phyloP scores from a whole-genome alignment of 495 filamentous ascomycete genomes.

The Tricharina praecox region DNA sequence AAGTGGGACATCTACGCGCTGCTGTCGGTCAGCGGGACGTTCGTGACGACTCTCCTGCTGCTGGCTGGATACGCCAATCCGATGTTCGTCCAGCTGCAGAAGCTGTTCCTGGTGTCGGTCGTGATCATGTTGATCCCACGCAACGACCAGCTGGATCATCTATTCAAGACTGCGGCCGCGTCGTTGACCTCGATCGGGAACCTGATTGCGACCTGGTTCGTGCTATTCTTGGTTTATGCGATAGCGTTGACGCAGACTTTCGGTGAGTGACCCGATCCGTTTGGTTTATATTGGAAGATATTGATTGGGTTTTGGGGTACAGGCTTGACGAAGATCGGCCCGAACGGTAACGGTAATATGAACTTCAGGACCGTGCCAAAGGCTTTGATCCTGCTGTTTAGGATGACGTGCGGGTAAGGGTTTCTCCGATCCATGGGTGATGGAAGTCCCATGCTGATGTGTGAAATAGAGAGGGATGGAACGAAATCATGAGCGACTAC shows the following conservation, averaged over 20 bases:
- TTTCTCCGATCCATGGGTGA: no score
- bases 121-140: slow-evolving; percentile 84
- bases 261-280: no score
- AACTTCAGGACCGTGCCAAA: slow-evolving; percentile 91
- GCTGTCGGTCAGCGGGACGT: slow-evolving; percentile 65
- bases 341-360: slow-evolving; percentile 55
- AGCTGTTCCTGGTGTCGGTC: slow-evolving; percentile 81
- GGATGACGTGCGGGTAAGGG: slow-evolving; percentile 60
- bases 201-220: slow-evolving; percentile 88
- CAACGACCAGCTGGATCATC: slow-evolving; percentile 93
- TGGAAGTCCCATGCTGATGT: no score
- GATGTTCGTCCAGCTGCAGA: slow-evolving; percentile 64
- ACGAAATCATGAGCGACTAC: slow-evolving; percentile 90
- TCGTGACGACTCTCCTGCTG: slow-evolving; percentile 57
- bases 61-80: slow-evolving; percentile 37
- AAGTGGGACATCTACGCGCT: slow-evolving; percentile 92
- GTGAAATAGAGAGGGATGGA: slow-evolving; percentile 65
- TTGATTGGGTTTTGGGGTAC: not conserved
- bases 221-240: slow-evolving; percentile 87
- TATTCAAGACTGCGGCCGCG: slow-evolving; percentile 97
- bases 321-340: slow-evolving; percentile 64
- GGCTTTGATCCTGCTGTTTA: slow-evolving; percentile 81
- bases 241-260: slow-evolving; percentile 95
- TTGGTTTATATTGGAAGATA: no score
- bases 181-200: slow-evolving; percentile 81